Evolutionary conservation across 2,329 filamentous ascomycete species (phyloP), one percentile per base, ranked within the genome.

Genomic region (Neofusicoccum umdonicola): DNA sequence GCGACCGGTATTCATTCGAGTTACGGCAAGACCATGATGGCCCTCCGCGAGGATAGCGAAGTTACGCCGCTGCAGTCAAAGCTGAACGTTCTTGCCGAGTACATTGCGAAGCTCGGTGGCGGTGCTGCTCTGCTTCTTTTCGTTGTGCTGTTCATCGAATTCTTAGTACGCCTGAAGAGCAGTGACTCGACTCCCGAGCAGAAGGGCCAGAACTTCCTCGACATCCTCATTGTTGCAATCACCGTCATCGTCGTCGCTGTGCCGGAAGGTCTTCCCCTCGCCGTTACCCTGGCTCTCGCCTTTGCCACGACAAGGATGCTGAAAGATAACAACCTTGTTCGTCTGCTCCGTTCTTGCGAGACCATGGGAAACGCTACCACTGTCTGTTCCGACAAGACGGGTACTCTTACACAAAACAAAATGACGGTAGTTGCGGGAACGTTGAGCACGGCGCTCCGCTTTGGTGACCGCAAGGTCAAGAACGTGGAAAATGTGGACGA

Each of bases 61-160:
- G 89, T 90, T 27, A 94, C 91, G 1, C 91, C 91, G 3, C 77
- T 94, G 7, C 91, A 94, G 74, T 88, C 85, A 2, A 93, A 93
- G 76, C 81, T 94, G 65, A 92, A 93, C 68, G 82, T 87, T 3
- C 81, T 94, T 17, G 91, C 91, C 6, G 90, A 92, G 70, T 90
- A 92, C 71, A 92, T 94, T 70, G 88, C 88, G n/a, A 90, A 90
- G 72, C 82, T 90, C 47, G 88, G 88, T 77, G 92, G 91, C 74
- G 87, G 85, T 66, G 91, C 92, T 56, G 92, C 90, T 68, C 81
- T 95, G 13, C 77, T 93, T 9, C 82, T 97, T 52, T 97, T 97
- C 78, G 83, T 94, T 52, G 90, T 96, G 51, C 83, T 97, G 13
- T 87, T 97, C 72, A 93, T 97, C 79, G 86, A 92, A 71, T 97